These are phyloP conservation scores for Curvularia spicifera DNA, from an alignment of 2,329 filamentous ascomycete species.

Conservation along the genomic window DNA sequence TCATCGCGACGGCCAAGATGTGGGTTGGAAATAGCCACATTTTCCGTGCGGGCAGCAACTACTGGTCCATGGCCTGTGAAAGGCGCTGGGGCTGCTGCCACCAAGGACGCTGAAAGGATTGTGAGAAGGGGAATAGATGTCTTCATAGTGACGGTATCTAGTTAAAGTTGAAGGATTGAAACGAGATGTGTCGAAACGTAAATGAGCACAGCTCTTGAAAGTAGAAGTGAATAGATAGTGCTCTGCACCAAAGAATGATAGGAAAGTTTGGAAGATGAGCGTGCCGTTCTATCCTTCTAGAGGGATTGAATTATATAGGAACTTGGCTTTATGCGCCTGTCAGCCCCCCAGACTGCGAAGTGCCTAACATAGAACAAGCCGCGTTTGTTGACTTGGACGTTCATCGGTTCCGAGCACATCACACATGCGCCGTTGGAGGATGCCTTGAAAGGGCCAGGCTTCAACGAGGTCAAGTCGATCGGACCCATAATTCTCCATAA, in stretches of 20 bases:
- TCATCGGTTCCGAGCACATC: conserved; percentile 39
- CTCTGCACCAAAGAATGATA: conserved; percentile 41
- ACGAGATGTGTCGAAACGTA: conserved; percentile 32
- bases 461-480: conserved; percentile 22
- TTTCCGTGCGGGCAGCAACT: conserved; percentile 31
- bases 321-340: conserved; percentile 9
- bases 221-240: conserved; percentile 38
- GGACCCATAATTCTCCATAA: conserved; percentile 38
- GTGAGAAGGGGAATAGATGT: conserved; percentile 42
- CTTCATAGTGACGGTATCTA: conserved; percentile 42
- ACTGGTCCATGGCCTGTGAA: conserved; percentile 40
- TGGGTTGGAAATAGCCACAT: conserved; percentile 30
- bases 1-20: conserved; percentile 33
- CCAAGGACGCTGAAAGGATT: conserved; percentile 44
- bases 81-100: conserved; percentile 34
- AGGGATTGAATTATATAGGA: conserved; percentile 33
- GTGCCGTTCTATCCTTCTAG: conserved; percentile 21
- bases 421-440: conserved; percentile 46
- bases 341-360: conserved; percentile 20
- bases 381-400: conserved; percentile 25
- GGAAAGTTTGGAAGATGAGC: conserved; percentile 25
- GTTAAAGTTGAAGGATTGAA: conserved; percentile 27
- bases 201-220: conserved; percentile 48
- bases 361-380: conserved; percentile 20
- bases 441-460: conserved; percentile 32